Evolutionary conservation across 305 asterid genomes (phyloP), one percentile per base, ranked within the genome.

Genomic region (Plantago coronopus): DNA sequence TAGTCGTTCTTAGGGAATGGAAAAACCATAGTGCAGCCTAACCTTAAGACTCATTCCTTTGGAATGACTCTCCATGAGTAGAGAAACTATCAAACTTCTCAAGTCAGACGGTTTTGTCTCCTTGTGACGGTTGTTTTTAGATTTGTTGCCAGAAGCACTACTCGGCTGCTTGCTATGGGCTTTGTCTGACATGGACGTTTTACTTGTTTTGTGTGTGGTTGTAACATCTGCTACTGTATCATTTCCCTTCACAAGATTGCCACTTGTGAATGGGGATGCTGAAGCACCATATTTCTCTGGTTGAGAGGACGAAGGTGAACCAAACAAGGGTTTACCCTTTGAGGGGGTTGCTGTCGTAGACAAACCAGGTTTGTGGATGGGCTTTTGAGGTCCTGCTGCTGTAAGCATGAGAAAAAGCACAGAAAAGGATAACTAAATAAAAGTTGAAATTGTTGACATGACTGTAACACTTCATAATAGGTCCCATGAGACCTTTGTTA

Each of bases 31-130:
- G 8, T 5, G 40, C 38, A 15, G 0, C 62, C 72, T 74, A 69
- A 89, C 99, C 91, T 83, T 85, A 22, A 85, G 77, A 72, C 83
- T 89, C 95, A 89, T 84, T 77, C 97, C 99, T 31, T 78, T 80
- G 45, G 86, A 65, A 46, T 82, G 86, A 66, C 75, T 75, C 82
- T 87, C 95, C 80, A 57, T 77, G 57, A 90, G 95, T 42, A 85
- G 81, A 69, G 95, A 81, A 62, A 72, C 71, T 63, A 94, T 71
- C 86, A 80, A 65, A 73, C 86, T 77, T 65, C 70, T 79, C 84
- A 94, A 78, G 71, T 94, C 93, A 57, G 85, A 18, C n/a, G 86
- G 78, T 57, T 74, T 83, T 54, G 77, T 69, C 68, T 76, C 84
- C 54, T 61, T 66, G 56, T 48, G 69, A 20, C 74, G 73, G 44